These are phyloP conservation scores for Pythium biforme DNA, from an alignment of 352 stramenopile genomes.

Conservation along the genomic window DNA sequence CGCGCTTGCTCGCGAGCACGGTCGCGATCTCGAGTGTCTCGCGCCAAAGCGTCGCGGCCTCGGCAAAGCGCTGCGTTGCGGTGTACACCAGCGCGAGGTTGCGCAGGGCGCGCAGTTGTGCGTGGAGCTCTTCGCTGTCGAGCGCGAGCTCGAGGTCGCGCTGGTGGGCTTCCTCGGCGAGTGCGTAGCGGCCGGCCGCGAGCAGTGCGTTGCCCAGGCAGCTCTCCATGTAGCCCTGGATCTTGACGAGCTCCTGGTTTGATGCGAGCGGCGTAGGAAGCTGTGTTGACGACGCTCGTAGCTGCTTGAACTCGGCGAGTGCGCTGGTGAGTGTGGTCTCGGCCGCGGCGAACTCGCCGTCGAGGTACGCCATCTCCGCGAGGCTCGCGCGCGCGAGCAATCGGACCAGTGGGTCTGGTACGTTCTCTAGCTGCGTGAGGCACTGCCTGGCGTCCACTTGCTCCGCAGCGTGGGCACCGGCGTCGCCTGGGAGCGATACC, in stretches of 20 bases:
- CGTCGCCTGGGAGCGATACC: slow-evolving; percentile 15
- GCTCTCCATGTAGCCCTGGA: slow-evolving; percentile 47
- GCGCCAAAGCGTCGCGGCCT: slow-evolving; percentile 52
- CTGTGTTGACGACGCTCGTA: slow-evolving; percentile 5
- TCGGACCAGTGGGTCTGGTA: slow-evolving; percentile 12
- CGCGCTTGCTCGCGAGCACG: slow-evolving; percentile 36
- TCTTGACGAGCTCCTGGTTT: slow-evolving; percentile 36
- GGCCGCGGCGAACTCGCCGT: slow-evolving; percentile 40
- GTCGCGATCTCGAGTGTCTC: slow-evolving; percentile 49
- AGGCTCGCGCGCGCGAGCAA: slow-evolving; percentile 28
- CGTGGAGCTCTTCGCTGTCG: slow-evolving; percentile 49
- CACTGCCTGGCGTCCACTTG: slow-evolving; percentile 28
- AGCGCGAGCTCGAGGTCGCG: slow-evolving; percentile 47
- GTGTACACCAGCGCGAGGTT: slow-evolving; percentile 57
- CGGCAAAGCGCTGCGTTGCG: slow-evolving; percentile 36
- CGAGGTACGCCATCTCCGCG: slow-evolving; percentile 42
- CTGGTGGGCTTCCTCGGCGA: slow-evolving; percentile 47
- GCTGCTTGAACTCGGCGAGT: slow-evolving; percentile 20
- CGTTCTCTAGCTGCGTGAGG: slow-evolving; percentile 18
- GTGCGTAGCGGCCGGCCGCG: slow-evolving; percentile 37
- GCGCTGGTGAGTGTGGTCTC: slow-evolving; percentile 40
- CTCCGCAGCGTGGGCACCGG: neutral
- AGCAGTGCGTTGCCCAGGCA: slow-evolving; percentile 48
- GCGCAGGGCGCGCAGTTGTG: slow-evolving; percentile 46
- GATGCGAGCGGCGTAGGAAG: neutral